Percentiles rank a stretch among this genome's conserved stretches.
These are phyloP conservation scores for Penicillium palitans DNA, from an alignment of 2,329 filamentous ascomycete genomes.

Conservation along the genomic window DNA sequence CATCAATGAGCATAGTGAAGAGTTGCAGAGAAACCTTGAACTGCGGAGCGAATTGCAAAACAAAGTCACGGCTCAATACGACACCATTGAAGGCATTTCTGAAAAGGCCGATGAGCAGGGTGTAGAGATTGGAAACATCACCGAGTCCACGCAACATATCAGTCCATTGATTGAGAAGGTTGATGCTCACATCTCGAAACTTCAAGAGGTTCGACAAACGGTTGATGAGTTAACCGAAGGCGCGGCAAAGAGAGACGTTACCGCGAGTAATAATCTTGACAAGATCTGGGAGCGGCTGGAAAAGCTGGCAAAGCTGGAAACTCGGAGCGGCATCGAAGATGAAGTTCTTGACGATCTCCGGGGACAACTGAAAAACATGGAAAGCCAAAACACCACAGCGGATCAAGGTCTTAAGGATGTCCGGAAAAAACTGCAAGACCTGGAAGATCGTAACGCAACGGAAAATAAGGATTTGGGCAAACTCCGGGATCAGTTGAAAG, in stretches of 20 bases:
- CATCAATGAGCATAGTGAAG: neutral
- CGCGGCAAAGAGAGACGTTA: neutral
- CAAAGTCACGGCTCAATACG: neutral
- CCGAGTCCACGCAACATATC: neutral
- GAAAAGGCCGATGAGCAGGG: neutral
- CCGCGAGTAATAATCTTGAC: neutral
- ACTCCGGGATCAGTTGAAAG: neutral
- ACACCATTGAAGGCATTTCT: neutral
- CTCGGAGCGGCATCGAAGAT: neutral
- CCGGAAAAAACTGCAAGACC: neutral
- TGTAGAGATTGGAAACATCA: conserved; percentile 12
- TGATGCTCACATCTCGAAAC: neutral
- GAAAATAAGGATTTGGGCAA: no score
- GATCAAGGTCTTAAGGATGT: neutral
- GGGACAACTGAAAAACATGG: neutral
- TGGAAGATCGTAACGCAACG: no score
- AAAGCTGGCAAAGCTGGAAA: neutral
- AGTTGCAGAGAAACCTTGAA: neutral
- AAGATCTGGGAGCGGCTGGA: neutral
- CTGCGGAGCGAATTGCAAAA: neutral
- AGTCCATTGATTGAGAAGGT: conserved; percentile 3
- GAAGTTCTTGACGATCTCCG: neutral
- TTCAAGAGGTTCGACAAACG: neutral
- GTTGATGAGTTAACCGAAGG: neutral
- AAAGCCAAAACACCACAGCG: neutral